Evolutionary conservation across 2,329 filamentous ascomycete genomes (phyloP).

Genomic region (Ceratocystis ficicola): DNA sequence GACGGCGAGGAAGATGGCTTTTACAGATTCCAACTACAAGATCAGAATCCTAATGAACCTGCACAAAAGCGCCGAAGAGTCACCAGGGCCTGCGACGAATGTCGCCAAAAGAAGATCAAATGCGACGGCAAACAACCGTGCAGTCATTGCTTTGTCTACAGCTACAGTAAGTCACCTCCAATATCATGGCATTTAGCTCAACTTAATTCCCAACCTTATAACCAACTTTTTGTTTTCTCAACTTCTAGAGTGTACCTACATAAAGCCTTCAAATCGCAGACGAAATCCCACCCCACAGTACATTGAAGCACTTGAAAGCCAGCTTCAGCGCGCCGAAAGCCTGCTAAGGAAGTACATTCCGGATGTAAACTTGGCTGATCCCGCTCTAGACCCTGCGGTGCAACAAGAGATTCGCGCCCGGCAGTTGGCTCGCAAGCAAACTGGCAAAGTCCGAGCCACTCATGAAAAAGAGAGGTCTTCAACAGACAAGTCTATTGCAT

Average conservation of each 20-base stretch:
- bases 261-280: slow-evolving; percentile 83
- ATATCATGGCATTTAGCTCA: background rate
- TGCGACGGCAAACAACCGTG: slow-evolving; percentile 79
- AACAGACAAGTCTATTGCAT: slow-evolving; percentile 55
- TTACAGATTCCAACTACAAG: slow-evolving; percentile 23
- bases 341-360: slow-evolving; percentile 70
- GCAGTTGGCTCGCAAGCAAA: slow-evolving; percentile 39
- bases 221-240: slow-evolving; percentile 22
- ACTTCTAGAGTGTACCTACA: slow-evolving; percentile 74
- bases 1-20: slow-evolving; percentile 30
- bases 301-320: slow-evolving; percentile 74
- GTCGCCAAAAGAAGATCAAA: slow-evolving; percentile 75
- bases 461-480: slow-evolving; percentile 37
- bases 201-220: background rate
- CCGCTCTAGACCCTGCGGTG: slow-evolving; percentile 64
- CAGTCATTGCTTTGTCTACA: slow-evolving; percentile 95
- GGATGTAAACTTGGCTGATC: slow-evolving; percentile 73
- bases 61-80: slow-evolving; percentile 67
- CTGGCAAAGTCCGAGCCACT: slow-evolving; percentile 26
- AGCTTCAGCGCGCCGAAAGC: slow-evolving; percentile 70
- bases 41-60: slow-evolving; percentile 38
- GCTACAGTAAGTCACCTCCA: slow-evolving; percentile 59
- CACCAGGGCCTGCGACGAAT: slow-evolving; percentile 71
- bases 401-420: slow-evolving; percentile 54
- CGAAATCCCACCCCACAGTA: slow-evolving; percentile 88